Evolutionary conservation across 768 basidiomycete genomes (phyloP), one percentile per base, ranked within the genome.

Genomic region (Hericium erinaceus): DNA sequence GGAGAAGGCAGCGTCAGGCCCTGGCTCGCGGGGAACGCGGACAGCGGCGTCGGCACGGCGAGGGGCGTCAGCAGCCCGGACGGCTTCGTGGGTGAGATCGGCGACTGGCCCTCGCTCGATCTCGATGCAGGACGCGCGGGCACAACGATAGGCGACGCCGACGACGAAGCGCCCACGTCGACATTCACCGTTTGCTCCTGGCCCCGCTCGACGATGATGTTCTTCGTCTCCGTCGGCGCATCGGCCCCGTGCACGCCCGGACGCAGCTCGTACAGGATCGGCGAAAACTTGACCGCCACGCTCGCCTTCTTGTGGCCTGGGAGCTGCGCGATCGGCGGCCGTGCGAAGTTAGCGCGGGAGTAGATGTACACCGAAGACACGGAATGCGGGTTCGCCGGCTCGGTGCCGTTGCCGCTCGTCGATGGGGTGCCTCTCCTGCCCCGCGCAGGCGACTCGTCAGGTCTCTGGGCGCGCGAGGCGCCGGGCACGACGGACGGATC

Each of bases 241-340:
- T 69, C 72, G 3, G 66, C 60, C 16, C 70, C 72, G 37, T 66
- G 62, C 0, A 86, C 79, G 24, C 78, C 81, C 9, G 78, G 77
- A 24, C 95, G 78, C n/a, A 98, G 75, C 66, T 98, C 93, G 65
- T 94, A 98, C 44, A 99, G 70, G 20, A 98, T 78, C 0, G 95
- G 97, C 33, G 91, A 95, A 72, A 98, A 99, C 49, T 85, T 78
- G 39, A 99, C 93, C 1, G 91, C 95, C 2, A 98, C 87, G 64
- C 89, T 93, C 0, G 95, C 87, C 64, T 95, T 97, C 73, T 93
- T 92, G 75, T 98, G 92, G 2, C 97, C 97, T 2, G 97, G 95
- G 4, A 98, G 75, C 67, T 95, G 94, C 13, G 94, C 97, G 57
- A 98, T 83, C 0, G 97, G 95, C 1, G 92, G 89, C 46, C 91